Conservation (phyloP, 1,139 yeast genomes). For the Cylindricascospora bacillispora region DNA sequence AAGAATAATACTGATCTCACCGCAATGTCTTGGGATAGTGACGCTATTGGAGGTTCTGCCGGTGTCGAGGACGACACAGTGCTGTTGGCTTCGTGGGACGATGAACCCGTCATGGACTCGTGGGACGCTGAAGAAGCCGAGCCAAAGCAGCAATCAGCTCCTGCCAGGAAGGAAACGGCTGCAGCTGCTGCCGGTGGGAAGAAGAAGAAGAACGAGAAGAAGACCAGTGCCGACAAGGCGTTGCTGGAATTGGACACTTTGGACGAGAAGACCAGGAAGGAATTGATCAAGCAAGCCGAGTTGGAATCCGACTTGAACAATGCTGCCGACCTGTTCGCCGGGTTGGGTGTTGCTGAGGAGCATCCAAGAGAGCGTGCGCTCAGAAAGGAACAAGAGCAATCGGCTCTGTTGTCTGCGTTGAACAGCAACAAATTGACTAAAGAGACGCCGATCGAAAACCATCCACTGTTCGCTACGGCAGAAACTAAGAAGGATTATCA, state of each 20-base stretch:
- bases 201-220: conserved; percentile 21
- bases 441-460: conserved; percentile 58
- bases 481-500: conserved; percentile 73
- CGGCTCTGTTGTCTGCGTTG: conserved; percentile 25
- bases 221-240: conserved; percentile 26
- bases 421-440: conserved; percentile 34
- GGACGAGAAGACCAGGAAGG: conserved; percentile 57
- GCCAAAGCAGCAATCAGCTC: too few species aligned
- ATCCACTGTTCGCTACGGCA: conserved; percentile 73
- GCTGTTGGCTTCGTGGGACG: conserved; percentile 61
- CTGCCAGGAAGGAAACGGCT: conserved; percentile 27
- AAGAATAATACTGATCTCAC: too few species aligned
- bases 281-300: conserved; percentile 67
- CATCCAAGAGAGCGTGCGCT: conserved; percentile 55
- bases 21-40: conserved; percentile 64
- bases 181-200: conserved; percentile 30
- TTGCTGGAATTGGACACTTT: conserved; percentile 45
- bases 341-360: conserved; percentile 59
- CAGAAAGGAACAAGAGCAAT: conserved; percentile 40
- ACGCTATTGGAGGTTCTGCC: conserved; percentile 67
- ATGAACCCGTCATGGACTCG: conserved; percentile 64
- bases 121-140: conserved; percentile 66
- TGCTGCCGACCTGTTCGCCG: conserved; percentile 87
- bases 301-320: conserved; percentile 75
- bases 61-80: conserved; percentile 32